These are phyloP conservation scores for Domatiomyces catenatus DNA, from an alignment of 2,329 filamentous ascomycete species.

Conservation along the genomic window DNA sequence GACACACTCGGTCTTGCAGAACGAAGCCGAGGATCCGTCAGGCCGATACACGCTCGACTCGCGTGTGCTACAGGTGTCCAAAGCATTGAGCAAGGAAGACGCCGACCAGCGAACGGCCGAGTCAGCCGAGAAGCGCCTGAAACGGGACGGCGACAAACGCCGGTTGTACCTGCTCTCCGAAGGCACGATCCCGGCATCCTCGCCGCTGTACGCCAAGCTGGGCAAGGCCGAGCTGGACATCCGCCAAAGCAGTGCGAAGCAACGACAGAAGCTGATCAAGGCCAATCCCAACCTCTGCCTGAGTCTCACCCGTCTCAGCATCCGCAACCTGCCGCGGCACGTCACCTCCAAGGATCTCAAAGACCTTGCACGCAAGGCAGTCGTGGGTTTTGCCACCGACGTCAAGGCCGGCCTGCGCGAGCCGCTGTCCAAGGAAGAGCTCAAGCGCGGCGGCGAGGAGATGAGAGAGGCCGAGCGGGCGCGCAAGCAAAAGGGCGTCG, in stretches of 20 bases:
- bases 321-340: slow-evolving; percentile 78
- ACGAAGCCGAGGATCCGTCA: slow-evolving; percentile 64
- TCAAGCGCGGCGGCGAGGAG: slow-evolving; percentile 60
- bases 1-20: slow-evolving; percentile 72
- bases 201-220: slow-evolving; percentile 61
- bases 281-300: slow-evolving; percentile 79
- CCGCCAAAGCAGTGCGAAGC: slow-evolving; percentile 70
- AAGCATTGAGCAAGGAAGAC: slow-evolving; percentile 70
- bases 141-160: slow-evolving; percentile 72
- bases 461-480: slow-evolving; percentile 67
- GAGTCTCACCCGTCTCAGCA: slow-evolving; percentile 73
- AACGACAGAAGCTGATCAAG: slow-evolving; percentile 81
- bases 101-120: slow-evolving; percentile 61
- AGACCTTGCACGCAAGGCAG: slow-evolving; percentile 73
- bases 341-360: slow-evolving; percentile 80
- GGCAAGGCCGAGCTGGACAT: slow-evolving; percentile 69
- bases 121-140: slow-evolving; percentile 45
- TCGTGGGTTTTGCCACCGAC: slow-evolving; percentile 85
- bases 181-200: slow-evolving; percentile 64
- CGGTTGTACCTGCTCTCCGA: slow-evolving; percentile 77
- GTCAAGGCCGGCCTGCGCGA: slow-evolving; percentile 63
- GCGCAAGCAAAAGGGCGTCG: slow-evolving; percentile 69
- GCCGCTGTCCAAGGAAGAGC: slow-evolving; percentile 78
- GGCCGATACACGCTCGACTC: slow-evolving; percentile 85
- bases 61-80: slow-evolving; percentile 67